Base-by-base conservation (phyloP, 1,284 basidiomycete species). In the Cerioporus squamosus region DNA sequence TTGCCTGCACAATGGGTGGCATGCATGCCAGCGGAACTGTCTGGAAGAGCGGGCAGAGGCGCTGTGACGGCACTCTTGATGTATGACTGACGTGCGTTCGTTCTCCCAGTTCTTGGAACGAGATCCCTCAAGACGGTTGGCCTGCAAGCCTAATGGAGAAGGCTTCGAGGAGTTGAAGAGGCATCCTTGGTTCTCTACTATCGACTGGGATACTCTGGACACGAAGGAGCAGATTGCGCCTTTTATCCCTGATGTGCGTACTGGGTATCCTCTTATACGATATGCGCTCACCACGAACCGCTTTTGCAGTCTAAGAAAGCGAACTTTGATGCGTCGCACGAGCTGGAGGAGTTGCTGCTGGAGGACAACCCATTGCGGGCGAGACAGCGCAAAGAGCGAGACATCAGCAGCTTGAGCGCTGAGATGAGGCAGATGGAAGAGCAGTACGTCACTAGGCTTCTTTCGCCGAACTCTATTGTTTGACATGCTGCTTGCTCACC, bases 261-360 rank as follows among this genome's bases (percentile, higher is more conserved):
- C 39, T 22, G 44, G 39, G 6, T 20, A 5, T 12, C 24, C 52
- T 22, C 3, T 47, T 18, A 24, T 53, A 43, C 36, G n/a, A 53
- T 51, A 52, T 40, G 31, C 45, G 24, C 36, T 48, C 44, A 36
- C 53, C 43, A 23, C 8, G 26, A 29, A 29, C 14, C 33, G 4
- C 12, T 15, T 42, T 46, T 55, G 46, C 72, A 97, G 94, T 88
- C 90, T 22, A 98, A 98, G 77, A 97, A 97, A 75, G 95, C 97
- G 20, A 98, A 99, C 74, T 99, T 98, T 73, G 97, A 99, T 72
- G 96, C 96, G n/a, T 97, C 97, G 15, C 96, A 98, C 72, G 97
- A 99, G 75, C 77, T 99, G 33, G 97, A 99, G 71, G 97, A 99
- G 77, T 79, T 99, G 40, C 74, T 99, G 36, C 77, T 99, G 10